Percentiles rank a stretch among this genome's conserved stretches.
These are phyloP conservation scores for Tricholoma hemisulphureum DNA, from an alignment of 768 basidiomycete species.

Conservation along the genomic window DNA sequence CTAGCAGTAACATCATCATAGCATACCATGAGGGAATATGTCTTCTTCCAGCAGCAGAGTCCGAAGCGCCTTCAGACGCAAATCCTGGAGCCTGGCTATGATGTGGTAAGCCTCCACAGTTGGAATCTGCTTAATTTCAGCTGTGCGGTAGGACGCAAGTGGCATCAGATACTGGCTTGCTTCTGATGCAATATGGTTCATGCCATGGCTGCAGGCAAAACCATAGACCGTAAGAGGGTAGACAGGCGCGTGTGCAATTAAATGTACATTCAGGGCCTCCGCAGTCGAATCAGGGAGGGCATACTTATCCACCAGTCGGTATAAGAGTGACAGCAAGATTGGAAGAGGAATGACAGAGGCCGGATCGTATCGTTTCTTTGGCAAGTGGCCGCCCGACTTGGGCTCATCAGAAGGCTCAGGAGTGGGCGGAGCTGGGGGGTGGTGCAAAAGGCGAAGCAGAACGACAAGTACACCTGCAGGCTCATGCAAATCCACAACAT, in stretches of 20 bases:
- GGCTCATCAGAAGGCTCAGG: conserved; percentile 27
- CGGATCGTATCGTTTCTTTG: conserved; percentile 35
- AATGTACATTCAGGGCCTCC: conserved; percentile 46
- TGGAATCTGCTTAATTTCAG: conserved; percentile 53
- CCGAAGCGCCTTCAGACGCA: conserved; percentile 52
- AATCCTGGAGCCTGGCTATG: conserved; percentile 56
- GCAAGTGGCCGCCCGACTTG: conserved; percentile 30
- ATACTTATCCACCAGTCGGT: conserved; percentile 67
- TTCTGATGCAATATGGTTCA: conserved; percentile 49
- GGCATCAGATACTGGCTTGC: conserved; percentile 63
- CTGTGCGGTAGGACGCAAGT: conserved; percentile 50
- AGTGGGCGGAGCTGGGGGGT: conserved; percentile 48
- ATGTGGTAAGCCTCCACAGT: conserved; percentile 63
- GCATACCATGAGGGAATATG: conserved; percentile 65
- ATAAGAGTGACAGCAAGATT: conserved; percentile 51
- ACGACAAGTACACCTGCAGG: conserved; percentile 43
- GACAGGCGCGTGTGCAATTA: conserved; percentile 49
- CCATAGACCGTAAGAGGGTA: conserved; percentile 62
- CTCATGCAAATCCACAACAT: conserved; percentile 57
- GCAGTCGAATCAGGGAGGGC: conserved; percentile 46
- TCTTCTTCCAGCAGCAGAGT: conserved; percentile 55
- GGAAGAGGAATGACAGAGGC: conserved; percentile 62
- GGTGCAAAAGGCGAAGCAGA: conserved; percentile 57
- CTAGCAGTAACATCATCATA: background rate
- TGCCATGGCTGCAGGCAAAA: conserved; percentile 44